These are phyloP conservation scores for Tricholoma hemisulphureum DNA, from an alignment of 768 basidiomycete species.

Conservation along the genomic window DNA sequence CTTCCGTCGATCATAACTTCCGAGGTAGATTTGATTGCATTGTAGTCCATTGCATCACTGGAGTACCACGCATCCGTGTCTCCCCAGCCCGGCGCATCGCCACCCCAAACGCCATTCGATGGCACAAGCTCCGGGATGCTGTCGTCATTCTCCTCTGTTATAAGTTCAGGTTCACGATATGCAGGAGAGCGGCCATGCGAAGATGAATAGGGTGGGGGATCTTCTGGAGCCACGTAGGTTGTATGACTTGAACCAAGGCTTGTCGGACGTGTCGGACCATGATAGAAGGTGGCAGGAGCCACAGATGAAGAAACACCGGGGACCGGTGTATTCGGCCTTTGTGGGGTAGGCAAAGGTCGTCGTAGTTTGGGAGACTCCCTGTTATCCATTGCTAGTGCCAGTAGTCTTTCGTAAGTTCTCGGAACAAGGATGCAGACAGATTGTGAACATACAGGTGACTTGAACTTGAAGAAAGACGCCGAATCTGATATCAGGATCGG, in stretches of 20 bases:
- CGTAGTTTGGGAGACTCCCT: slow-evolving; percentile 43
- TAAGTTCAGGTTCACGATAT: slow-evolving; percentile 58
- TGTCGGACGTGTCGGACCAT: slow-evolving; percentile 37
- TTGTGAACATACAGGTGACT: background rate
- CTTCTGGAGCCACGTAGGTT: slow-evolving; percentile 33
- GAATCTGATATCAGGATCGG: background rate
- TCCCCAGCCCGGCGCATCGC: slow-evolving; percentile 5
- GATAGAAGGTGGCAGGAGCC: slow-evolving; percentile 40
- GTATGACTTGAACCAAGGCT: slow-evolving; percentile 46
- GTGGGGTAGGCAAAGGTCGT: slow-evolving; percentile 47
- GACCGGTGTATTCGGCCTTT: slow-evolving; percentile 43
- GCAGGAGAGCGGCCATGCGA: slow-evolving; percentile 26
- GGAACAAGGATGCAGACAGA: background rate
- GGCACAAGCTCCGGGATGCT: slow-evolving; percentile 36
- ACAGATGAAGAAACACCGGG: slow-evolving; percentile 26
- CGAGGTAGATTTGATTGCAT: slow-evolving; percentile 20
- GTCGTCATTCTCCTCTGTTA: slow-evolving; percentile 39
- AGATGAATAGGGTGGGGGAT: slow-evolving; percentile 38
- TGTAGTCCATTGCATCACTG: slow-evolving; percentile 18
- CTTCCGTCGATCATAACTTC: slow-evolving; percentile 59
- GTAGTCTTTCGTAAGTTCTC: background rate
- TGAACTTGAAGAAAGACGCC: background rate
- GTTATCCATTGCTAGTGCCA: slow-evolving; percentile 41
- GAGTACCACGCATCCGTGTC: slow-evolving; percentile 3
- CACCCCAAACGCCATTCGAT: slow-evolving; percentile 21